These are phyloP conservation scores for Rubia balearica DNA, from an alignment of 305 asterid genomes.

Conservation along the genomic window DNA sequence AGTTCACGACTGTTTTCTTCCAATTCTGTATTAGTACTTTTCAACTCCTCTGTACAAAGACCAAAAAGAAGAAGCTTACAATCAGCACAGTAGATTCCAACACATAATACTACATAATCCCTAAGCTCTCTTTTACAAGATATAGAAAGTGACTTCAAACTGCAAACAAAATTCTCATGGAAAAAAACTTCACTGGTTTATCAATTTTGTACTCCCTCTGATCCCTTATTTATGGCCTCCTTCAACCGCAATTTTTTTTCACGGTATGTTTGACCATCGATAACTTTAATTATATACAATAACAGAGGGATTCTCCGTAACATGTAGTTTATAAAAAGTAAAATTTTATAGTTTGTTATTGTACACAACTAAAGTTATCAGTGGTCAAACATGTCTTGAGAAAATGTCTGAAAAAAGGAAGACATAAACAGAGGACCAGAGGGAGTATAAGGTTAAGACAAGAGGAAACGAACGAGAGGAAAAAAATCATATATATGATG, in stretches of 20 bases:
- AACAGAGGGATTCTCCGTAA: too few relatives aligned
- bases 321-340: too few relatives aligned
- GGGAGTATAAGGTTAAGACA: background rate
- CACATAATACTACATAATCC: background rate
- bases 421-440: too few relatives aligned
- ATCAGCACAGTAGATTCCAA: slow-evolving; percentile 7
- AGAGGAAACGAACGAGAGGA: background rate
- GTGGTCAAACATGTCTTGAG: too few relatives aligned
- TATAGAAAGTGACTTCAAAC: background rate
- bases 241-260: too few relatives aligned
- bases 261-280: too few relatives aligned
- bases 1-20: slow-evolving; percentile 70
- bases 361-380: too few relatives aligned
- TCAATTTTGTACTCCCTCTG: background rate
- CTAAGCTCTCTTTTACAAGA: background rate
- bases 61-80: slow-evolving; percentile 19
- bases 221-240: too few relatives aligned
- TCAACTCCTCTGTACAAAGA: slow-evolving; percentile 66
- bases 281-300: too few relatives aligned
- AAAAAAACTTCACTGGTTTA: background rate
- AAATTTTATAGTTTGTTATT: too few relatives aligned
- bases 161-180: too few relatives aligned
- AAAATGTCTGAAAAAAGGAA: too few relatives aligned
- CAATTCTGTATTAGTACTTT: slow-evolving; percentile 54
- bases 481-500: background rate